Evolutionary conservation across 768 basidiomycete genomes (phyloP).

Genomic region (Phallus indusiatus): DNA sequence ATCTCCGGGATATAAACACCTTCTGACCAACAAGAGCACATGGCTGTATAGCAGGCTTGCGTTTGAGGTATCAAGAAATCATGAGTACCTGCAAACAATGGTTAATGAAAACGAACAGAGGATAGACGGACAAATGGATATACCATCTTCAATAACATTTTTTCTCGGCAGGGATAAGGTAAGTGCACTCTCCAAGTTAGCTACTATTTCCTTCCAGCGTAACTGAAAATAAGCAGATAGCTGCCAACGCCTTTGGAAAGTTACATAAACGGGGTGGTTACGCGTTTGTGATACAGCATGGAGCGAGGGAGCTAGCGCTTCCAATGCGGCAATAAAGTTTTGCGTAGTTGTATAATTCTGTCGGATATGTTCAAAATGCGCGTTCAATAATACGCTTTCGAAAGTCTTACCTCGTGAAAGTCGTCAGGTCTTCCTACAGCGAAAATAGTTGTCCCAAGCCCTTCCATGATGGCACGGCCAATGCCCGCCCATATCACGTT

Average conservation of each 20-base stretch:
- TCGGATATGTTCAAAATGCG: background rate
- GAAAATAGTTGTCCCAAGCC: constrained; percentile 76
- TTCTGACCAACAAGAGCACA: constrained; percentile 77
- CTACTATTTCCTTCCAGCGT: constrained; percentile 90
- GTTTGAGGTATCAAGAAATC: constrained; percentile 51
- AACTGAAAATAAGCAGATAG: constrained; percentile 95
- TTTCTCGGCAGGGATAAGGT: background rate
- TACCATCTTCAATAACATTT: constrained; percentile 1
- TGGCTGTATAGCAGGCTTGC: constrained; percentile 58
- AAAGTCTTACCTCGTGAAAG: constrained; percentile 63
- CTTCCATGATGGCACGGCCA: constrained; percentile 69
- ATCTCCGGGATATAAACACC: constrained; percentile 81
- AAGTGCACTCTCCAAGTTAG: constrained; percentile 54
- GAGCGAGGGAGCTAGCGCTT: constrained; percentile 70
- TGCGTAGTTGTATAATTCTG: constrained; percentile 83
- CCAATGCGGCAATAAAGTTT: constrained; percentile 73
- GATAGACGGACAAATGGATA: background rate
- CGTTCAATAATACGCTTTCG: background rate
- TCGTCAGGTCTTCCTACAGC: constrained; percentile 88
- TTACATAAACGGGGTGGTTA: constrained; percentile 52
- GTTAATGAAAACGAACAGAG: background rate
- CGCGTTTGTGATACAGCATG: constrained; percentile 65
- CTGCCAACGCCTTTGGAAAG: constrained; percentile 88
- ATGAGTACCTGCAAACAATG: background rate
- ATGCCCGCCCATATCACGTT: constrained; percentile 88